Conservation (phyloP, 305 asterid genomes). For the Fraxinus baroniana region DNA sequence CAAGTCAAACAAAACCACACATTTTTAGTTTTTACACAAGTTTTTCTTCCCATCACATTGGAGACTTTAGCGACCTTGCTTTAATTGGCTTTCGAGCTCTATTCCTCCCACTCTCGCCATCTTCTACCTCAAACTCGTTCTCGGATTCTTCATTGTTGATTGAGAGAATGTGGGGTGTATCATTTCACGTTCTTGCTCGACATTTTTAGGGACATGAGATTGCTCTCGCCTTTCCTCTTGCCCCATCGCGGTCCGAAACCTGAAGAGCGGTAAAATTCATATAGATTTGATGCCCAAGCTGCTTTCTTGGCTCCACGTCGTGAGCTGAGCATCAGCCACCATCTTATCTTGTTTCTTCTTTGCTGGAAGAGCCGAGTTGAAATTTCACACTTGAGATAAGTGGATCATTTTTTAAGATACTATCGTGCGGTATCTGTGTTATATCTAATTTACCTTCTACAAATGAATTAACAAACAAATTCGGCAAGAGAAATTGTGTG, state of each 20-base stretch:
- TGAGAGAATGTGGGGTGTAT: not conserved
- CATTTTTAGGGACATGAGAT: not conserved
- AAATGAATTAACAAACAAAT: not conserved
- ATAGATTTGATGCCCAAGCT: slow-evolving; percentile 23
- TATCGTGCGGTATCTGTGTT: too few relatives aligned
- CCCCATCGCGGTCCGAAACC: slow-evolving; percentile 24
- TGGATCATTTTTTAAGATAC: too few relatives aligned
- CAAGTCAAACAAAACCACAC: slow-evolving; percentile 23
- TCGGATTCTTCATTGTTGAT: not conserved
- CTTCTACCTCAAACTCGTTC: not conserved
- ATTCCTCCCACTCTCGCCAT: slow-evolving; percentile 29
- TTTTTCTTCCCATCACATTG: slow-evolving; percentile 30
- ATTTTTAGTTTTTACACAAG: slow-evolving; percentile 8
- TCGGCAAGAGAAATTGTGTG: not conserved
- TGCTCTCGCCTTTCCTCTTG: slow-evolving; percentile 12
- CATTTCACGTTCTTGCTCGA: not conserved
- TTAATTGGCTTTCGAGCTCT: slow-evolving; percentile 63
- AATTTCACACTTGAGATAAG: slow-evolving; percentile 21
- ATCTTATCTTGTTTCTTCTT: slow-evolving; percentile 13
- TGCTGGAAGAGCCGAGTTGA: not conserved
- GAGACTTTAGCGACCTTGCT: slow-evolving; percentile 63
- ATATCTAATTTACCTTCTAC: not conserved
- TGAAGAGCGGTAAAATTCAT: slow-evolving; percentile 47
- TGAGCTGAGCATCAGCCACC: slow-evolving; percentile 6
- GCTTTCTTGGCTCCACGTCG: slow-evolving; percentile 23